Percentiles rank a stretch among this genome's conserved stretches.
phyloP scores from a whole-genome alignment of 345 rosid genomes.

The Laguncularia racemosa region DNA sequence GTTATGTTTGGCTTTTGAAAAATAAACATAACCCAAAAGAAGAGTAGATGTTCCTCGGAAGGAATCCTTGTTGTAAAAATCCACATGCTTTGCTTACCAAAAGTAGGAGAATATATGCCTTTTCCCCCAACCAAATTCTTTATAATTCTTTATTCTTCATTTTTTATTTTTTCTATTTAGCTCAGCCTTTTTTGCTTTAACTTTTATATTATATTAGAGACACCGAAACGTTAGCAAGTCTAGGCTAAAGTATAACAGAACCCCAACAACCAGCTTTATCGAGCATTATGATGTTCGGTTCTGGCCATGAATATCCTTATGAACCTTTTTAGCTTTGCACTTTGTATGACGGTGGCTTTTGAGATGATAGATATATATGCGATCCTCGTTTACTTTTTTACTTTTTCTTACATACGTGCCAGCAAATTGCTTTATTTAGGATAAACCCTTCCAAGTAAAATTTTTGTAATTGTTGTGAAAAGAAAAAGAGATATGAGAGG shows the following conservation, averaged over 20 bases:
- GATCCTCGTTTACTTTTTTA: not conserved
- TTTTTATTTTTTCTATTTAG: not conserved
- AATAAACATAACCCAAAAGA: constrained; percentile 13
- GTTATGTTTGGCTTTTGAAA: no score
- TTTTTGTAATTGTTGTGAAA: no score
- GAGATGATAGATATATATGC: not conserved
- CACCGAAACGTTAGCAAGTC: constrained; percentile 2
- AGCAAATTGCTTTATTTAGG: no score
- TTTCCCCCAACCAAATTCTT: constrained; percentile 1
- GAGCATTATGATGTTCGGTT: not conserved
- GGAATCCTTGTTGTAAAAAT: constrained; percentile 30
- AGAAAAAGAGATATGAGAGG: no score
- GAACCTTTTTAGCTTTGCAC: not conserved
- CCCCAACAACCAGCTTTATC: no score
- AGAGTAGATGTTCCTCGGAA: constrained; percentile 27
- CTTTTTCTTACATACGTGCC: no score
- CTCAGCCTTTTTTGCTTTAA: not conserved
- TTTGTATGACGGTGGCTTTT: constrained; percentile 1
- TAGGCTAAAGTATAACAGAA: no score
- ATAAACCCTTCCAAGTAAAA: no score
- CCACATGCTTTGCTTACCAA: constrained; percentile 44
- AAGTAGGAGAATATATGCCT: constrained; percentile 39
- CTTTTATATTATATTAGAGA: not conserved
- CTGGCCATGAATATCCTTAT: constrained; percentile 10
- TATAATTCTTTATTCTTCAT: not conserved